Percentiles rank a stretch among this genome's conserved stretches.
Conservation (phyloP, 768 basidiomycete genomes). For the Panaeolus papilionaceus region DNA sequence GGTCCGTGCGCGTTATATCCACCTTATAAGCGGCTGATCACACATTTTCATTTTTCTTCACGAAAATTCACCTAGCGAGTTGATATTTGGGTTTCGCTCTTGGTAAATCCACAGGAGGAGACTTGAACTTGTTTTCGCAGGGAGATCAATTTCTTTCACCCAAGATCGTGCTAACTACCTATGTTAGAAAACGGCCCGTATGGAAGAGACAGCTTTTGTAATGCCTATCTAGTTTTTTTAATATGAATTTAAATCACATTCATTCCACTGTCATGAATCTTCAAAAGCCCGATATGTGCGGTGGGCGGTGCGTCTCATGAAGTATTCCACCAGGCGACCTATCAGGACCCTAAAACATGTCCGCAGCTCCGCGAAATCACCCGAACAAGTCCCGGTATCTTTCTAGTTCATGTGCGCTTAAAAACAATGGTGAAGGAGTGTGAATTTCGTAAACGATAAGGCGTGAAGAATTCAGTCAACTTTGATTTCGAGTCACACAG, state of each 20-base stretch:
- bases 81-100: slow-evolving; percentile 72
- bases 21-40: slow-evolving; percentile 26
- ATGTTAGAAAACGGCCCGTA: slow-evolving; percentile 70
- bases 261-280: not conserved
- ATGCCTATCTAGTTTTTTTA: slow-evolving; percentile 1
- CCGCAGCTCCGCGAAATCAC: slow-evolving; percentile 8
- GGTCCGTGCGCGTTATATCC: slow-evolving; percentile 37
- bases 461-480: not conserved
- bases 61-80: slow-evolving; percentile 78
- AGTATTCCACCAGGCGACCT: too few species aligned
- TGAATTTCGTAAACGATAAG: not conserved
- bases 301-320: not conserved
- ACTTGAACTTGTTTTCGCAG: slow-evolving; percentile 63
- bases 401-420: slow-evolving; percentile 10
- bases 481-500: not conserved
- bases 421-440: slow-evolving; percentile 7
- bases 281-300: slow-evolving; percentile 2
- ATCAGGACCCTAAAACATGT: slow-evolving; percentile 12
- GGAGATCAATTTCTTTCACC: slow-evolving; percentile 66
- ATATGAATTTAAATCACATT: not conserved
- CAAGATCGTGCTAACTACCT: slow-evolving; percentile 64
- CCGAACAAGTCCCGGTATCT: slow-evolving; percentile 6
- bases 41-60: slow-evolving; percentile 33
- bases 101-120: slow-evolving; percentile 40
- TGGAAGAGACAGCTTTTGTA: slow-evolving; percentile 49